A percentile compares a stretch with the other conserved stretches of the same genome.
Evolutionary conservation across 371 early-diverging fungal species (phyloP).

Genomic region (Mortierella sp.): DNA sequence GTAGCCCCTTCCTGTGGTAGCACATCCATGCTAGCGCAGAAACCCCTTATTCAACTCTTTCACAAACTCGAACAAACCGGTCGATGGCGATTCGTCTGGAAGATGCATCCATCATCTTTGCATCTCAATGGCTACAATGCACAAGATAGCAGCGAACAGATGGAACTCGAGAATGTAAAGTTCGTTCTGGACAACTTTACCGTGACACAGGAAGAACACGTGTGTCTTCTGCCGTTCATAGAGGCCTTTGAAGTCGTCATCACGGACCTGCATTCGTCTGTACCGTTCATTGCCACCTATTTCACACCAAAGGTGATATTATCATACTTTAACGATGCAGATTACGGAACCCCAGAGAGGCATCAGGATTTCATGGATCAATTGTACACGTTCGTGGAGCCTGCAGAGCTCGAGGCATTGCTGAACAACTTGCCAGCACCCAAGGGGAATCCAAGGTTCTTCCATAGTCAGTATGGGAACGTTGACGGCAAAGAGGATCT

Average conservation of each 20-base stretch:
- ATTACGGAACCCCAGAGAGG: constrained; percentile 51
- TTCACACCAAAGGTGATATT: constrained; percentile 53
- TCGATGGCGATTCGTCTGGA: constrained; percentile 51
- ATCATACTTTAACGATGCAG: constrained; percentile 52
- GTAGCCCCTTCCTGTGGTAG: constrained; percentile 49
- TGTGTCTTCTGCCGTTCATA: constrained; percentile 53
- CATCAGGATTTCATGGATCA: constrained; percentile 49
- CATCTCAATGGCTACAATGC: constrained; percentile 25
- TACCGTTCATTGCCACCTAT: constrained; percentile 54
- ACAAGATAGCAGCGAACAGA: constrained; percentile 26
- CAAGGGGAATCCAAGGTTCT: constrained; percentile 48
- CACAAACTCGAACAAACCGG: constrained; percentile 49
- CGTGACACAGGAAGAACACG: constrained; percentile 46
- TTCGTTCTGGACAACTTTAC: constrained; percentile 43
- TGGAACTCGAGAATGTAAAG: constrained; percentile 43
- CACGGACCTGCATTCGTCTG: constrained; percentile 54
- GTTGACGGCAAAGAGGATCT: constrained; percentile 54
- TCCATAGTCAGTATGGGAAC: constrained; percentile 49
- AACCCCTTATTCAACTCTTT: constrained; percentile 45
- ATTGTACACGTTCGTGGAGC: constrained; percentile 42
- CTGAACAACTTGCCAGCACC: constrained; percentile 30
- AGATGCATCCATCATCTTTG: constrained; percentile 51
- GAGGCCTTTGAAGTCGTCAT: constrained; percentile 53
- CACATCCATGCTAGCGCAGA: constrained; percentile 44
- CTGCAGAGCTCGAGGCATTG: constrained; percentile 39